Conservation (phyloP, 805 yeast genomes). For the Ogataea methanolica region DNA sequence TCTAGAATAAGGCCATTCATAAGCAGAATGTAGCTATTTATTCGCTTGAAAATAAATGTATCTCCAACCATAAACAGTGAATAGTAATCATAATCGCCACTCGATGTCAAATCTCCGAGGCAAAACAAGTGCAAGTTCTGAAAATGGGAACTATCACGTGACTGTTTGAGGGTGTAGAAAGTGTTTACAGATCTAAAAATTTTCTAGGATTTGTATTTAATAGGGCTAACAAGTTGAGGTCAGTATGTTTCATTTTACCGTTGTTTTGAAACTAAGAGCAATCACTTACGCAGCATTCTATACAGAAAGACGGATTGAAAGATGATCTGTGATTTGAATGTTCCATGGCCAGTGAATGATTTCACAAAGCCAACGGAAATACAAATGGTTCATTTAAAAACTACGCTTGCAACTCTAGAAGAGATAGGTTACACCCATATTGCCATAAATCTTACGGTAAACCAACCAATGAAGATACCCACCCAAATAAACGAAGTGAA, state of each 20-base stretch:
- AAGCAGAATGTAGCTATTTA: too few species aligned
- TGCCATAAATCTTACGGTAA: conserved; percentile 59
- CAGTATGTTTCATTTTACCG: not conserved
- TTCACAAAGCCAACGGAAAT: conserved; percentile 39
- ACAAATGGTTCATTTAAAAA: conserved; percentile 42
- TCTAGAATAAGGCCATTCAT: too few species aligned
- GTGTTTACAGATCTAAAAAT: too few species aligned
- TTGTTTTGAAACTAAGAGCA: not conserved
- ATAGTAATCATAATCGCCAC: too few species aligned
- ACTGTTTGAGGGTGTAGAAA: too few species aligned
- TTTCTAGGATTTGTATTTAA: not conserved
- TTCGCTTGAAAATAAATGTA: too few species aligned
- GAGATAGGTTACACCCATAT: conserved; percentile 68
- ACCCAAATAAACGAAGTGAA: conserved; percentile 31
- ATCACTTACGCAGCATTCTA: not conserved
- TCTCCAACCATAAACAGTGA: too few species aligned
- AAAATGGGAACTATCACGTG: too few species aligned
- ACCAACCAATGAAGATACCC: conserved; percentile 49
- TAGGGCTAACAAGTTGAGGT: not conserved
- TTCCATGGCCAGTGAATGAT: conserved; percentile 62
- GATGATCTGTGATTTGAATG: conserved; percentile 66
- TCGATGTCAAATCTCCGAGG: too few species aligned
- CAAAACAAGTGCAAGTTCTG: too few species aligned
- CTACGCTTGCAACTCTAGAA: conserved; percentile 48
- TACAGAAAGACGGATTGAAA: not conserved